Evolutionary conservation across 805 yeast genomes (phyloP).

Genomic region (Lipomyces orientalis): DNA sequence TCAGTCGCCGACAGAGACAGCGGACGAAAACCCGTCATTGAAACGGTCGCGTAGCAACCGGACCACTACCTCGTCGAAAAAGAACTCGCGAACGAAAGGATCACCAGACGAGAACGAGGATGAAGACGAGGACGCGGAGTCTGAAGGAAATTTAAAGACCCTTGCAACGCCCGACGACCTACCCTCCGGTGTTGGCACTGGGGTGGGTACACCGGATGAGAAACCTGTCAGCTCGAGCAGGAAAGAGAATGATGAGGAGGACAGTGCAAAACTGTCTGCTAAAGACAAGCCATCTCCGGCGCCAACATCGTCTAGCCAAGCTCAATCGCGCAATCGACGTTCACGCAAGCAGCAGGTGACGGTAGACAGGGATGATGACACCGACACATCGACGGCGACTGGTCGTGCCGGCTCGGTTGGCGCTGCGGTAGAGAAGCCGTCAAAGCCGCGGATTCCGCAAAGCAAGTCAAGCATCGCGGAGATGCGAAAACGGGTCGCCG

Average conservation of each 20-base stretch:
- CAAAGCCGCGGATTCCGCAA: conserved; percentile 83
- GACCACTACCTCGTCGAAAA: neutral
- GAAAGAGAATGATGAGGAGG: neutral
- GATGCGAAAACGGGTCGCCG: conserved; percentile 85
- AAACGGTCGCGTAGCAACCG: conserved; percentile 15
- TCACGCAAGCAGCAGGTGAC: conserved; percentile 7
- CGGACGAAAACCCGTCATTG: conserved; percentile 14
- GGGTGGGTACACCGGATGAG: neutral
- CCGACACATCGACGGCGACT: conserved; percentile 16
- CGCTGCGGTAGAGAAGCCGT: conserved; percentile 59
- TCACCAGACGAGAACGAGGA: conserved; percentile 7
- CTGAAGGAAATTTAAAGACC: neutral
- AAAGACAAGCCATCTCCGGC: conserved; percentile 8
- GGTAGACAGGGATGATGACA: conserved; percentile 14
- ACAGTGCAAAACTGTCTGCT: neutral
- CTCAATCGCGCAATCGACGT: conserved; percentile 8
- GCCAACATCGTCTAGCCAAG: neutral
- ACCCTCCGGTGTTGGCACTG: neutral
- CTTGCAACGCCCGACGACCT: neutral
- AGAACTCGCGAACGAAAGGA: conserved; percentile 8
- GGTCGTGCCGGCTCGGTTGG: neutral
- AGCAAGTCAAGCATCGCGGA: conserved; percentile 76
- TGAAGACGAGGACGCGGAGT: conserved; percentile 3
- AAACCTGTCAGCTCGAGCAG: neutral
- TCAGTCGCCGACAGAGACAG: conserved; percentile 26